Evolutionary conservation across 208 protist genomes (phyloP).

Genomic region (Vickermania ingenoplastis): DNA sequence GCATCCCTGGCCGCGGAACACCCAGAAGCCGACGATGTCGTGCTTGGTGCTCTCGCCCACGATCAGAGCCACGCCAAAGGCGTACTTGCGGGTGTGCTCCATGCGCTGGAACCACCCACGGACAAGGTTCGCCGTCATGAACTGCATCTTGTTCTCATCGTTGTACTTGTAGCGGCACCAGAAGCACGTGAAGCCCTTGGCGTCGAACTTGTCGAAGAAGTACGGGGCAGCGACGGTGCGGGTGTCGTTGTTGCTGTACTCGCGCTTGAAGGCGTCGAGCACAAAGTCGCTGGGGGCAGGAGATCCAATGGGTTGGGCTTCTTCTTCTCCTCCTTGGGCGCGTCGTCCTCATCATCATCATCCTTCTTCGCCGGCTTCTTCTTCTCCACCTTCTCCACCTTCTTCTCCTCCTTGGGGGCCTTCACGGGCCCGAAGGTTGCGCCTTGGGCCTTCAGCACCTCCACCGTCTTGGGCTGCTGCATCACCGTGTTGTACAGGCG

Average conservation of each 20-base stretch:
- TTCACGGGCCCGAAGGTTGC: constrained; percentile 29
- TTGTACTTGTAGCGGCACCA: constrained; percentile 79
- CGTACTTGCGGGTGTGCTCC: constrained; percentile 78
- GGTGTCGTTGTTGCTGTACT: constrained; percentile 74
- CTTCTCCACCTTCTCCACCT: no score
- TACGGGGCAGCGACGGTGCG: constrained; percentile 55
- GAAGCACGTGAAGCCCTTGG: constrained; percentile 59
- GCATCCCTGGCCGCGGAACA: constrained; percentile 80
- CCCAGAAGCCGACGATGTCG: constrained; percentile 64
- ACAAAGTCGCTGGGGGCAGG: constrained; percentile 53
- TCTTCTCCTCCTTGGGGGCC: constrained; percentile 23
- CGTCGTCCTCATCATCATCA: constrained; percentile 42
- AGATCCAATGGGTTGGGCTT: constrained; percentile 59
- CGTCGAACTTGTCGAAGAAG: constrained; percentile 60
- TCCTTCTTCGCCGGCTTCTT: no score
- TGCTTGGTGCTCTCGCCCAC: constrained; percentile 68
- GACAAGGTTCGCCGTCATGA: constrained; percentile 79
- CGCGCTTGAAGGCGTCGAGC: constrained; percentile 65
- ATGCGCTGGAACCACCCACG: constrained; percentile 82
- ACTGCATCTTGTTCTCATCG: constrained; percentile 71
- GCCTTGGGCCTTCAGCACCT: constrained; percentile 41
- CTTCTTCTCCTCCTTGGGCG: constrained; percentile 42
- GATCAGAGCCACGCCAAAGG: constrained; percentile 67
- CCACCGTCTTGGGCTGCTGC: constrained; percentile 58
- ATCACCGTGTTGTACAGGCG: constrained; percentile 74